Conservation (phyloP, 2,329 filamentous ascomycete species). For the Ploettnerulaceae sp. region DNA sequence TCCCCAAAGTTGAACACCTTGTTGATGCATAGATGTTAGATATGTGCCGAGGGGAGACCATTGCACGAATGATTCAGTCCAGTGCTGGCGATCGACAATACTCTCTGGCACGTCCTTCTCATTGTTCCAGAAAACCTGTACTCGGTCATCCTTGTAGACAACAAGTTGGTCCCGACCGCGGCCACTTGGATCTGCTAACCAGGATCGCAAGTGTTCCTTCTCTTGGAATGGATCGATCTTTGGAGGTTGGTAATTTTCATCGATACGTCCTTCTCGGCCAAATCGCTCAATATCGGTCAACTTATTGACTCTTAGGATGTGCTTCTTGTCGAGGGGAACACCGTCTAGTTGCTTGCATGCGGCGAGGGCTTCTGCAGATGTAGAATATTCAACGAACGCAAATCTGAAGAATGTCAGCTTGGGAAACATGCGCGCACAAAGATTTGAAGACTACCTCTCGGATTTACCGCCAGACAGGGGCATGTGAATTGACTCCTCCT, state of each 20-base stretch:
- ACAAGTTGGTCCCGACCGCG: constrained; percentile 92
- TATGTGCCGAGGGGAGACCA: constrained; percentile 96
- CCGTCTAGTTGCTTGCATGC: constrained; percentile 86
- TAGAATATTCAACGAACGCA: constrained; percentile 94
- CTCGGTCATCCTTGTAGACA: constrained; percentile 86
- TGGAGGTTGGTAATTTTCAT: constrained; percentile 83
- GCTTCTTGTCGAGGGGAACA: constrained; percentile 90
- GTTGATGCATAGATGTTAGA: constrained; percentile 88
- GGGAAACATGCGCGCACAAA: not conserved
- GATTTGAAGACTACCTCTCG: constrained; percentile 62
- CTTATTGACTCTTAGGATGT: constrained; percentile 95
- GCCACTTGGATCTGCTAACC: constrained; percentile 73
- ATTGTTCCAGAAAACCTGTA: constrained; percentile 98
- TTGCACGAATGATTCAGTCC: constrained; percentile 97
- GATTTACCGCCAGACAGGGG: constrained; percentile 84
- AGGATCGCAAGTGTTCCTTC: constrained; percentile 92
- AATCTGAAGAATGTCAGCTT: constrained; percentile 53
- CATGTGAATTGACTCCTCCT: constrained; percentile 89
- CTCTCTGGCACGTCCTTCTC: constrained; percentile 85
- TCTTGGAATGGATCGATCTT: constrained; percentile 80
- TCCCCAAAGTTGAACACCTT: constrained; percentile 97
- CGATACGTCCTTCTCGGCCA: constrained; percentile 86
- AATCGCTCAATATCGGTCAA: constrained; percentile 96
- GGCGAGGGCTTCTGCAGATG: constrained; percentile 80
- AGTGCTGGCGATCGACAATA: constrained; percentile 87